Evolutionary conservation across 495 filamentous ascomycete genomes (phyloP), one percentile per base, ranked within the genome.

Genomic region (Aspergillus steynii): DNA sequence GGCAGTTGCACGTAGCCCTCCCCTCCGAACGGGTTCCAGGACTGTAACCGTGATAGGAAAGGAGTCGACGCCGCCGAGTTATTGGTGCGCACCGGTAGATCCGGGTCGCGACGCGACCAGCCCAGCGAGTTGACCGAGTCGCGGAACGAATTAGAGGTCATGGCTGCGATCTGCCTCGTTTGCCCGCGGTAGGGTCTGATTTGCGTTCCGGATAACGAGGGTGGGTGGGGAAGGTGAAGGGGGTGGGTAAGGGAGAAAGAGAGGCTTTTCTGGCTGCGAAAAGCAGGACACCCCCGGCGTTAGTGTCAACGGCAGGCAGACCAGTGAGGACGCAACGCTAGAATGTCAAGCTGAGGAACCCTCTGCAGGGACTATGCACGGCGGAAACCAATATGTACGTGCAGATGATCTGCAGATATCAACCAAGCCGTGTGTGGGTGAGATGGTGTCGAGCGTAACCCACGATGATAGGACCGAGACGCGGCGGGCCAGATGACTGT

Each of bases 61-160:
- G 92, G 86, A 58, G 85, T 87, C 61, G 74, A 70, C 55, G 87
- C 89, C 74, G 45, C 14, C 74, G 45, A 25, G 31, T 50, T 31
- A 29, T 85, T 90, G 49, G 92, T 96, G 72, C 83, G 90, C 62
- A 88, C 90, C 57, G 92, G 90, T 31, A 89, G 71, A 68, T 96
- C 91, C 56, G 85, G 78, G 50, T 95, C 90, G 67, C 95, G 86
- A 55, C 95, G 89, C 67, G 92, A 89, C 95, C 95, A 99, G 29
- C 95, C 95, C 62, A 99, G 78, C 37, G 91, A 93, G 79, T 92
- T 96, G 84, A 98, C 91, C 27, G 90, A 94, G 72, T 96, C 90
- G 61, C 93, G 85, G 77, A 99, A 98, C 8, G 92, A 90, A 59
- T 86, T 80, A 61, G 93, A 93, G 45, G 95, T 91, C 95, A 99